Conservation (phyloP, 352 stramenopile genomes). For the Phytophthora rubi region DNA sequence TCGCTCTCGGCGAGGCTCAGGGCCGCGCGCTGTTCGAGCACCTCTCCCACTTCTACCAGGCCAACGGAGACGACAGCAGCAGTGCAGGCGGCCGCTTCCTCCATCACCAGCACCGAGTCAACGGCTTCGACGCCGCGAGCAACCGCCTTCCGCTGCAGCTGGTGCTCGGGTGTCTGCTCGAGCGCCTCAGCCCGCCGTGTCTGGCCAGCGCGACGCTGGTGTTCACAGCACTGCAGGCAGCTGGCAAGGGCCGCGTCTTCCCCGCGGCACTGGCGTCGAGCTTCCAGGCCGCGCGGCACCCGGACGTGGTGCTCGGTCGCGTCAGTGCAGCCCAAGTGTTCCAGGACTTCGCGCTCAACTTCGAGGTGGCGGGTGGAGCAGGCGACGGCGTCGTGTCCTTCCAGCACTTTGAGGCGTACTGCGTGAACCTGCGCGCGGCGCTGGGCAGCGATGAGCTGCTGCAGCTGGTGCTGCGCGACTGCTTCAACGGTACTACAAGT, state of each 20-base stretch:
- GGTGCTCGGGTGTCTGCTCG: slow-evolving; percentile 49
- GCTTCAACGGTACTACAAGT: slow-evolving; percentile 37
- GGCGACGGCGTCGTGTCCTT: slow-evolving; percentile 52
- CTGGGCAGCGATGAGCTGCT: slow-evolving; percentile 61
- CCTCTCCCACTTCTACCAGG: slow-evolving; percentile 33
- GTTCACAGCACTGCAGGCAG: slow-evolving; percentile 51
- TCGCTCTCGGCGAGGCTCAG: slow-evolving; percentile 51
- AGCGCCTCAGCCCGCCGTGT: slow-evolving; percentile 45
- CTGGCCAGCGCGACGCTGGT: slow-evolving; percentile 44
- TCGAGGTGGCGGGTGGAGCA: slow-evolving; percentile 54
- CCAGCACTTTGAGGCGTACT: slow-evolving; percentile 75
- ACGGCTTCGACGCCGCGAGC: slow-evolving; percentile 24
- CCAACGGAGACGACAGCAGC: slow-evolving; percentile 15
- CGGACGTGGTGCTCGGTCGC: slow-evolving; percentile 63
- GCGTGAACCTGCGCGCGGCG: slow-evolving; percentile 57
- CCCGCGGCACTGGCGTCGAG: slow-evolving; percentile 61
- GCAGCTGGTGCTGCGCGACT: slow-evolving; percentile 66
- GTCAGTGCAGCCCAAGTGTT: slow-evolving; percentile 48
- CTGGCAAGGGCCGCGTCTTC: slow-evolving; percentile 68
- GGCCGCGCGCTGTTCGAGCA: slow-evolving; percentile 60
- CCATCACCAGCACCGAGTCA: slow-evolving; percentile 36
- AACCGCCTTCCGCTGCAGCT: slow-evolving; percentile 48
- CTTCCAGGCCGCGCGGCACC: slow-evolving; percentile 66
- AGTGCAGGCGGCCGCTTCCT: slow-evolving; percentile 47
- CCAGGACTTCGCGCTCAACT: slow-evolving; percentile 73